Percentiles rank a stretch among this genome's conserved stretches.
Evolutionary conservation across 441 rosid genomes (phyloP).

Genomic region (California macrophylla): DNA sequence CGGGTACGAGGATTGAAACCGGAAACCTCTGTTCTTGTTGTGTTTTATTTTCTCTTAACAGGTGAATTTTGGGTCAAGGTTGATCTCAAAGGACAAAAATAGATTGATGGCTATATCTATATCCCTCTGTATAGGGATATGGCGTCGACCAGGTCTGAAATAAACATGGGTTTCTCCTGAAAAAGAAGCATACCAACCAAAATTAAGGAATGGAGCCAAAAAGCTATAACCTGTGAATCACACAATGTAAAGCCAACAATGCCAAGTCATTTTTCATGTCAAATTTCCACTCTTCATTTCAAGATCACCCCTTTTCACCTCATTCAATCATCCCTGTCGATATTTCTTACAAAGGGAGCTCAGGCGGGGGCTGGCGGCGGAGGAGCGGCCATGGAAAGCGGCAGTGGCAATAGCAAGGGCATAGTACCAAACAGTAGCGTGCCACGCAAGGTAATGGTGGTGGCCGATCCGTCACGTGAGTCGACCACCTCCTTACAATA

Average conservation of each 20-base stretch:
- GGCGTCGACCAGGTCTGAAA: not conserved
- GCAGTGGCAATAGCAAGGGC: not conserved
- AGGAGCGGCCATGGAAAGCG: constrained; percentile 28
- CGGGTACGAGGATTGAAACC: no score
- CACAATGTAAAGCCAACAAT: not conserved
- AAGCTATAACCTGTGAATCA: not conserved
- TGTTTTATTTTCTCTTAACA: no score
- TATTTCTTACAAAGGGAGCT: no score
- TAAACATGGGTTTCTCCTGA: not conserved
- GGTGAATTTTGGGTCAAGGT: no score
- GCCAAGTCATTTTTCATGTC: not conserved
- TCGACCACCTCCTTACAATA: constrained; percentile 39
- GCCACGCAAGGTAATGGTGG: constrained; percentile 36
- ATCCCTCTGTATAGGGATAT: no score
- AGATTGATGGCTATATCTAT: no score
- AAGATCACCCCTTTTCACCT: no score
- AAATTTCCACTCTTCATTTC: not conserved
- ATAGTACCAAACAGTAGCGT: not conserved
- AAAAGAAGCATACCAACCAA: not conserved
- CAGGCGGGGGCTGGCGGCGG: constrained; percentile 15
- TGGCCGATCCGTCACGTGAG: constrained; percentile 37
- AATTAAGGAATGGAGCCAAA: not conserved
- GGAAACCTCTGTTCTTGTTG: no score
- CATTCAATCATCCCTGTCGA: no score
- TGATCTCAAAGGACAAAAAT: no score